Evolutionary conservation across 106 monocot genomes (phyloP).

Genomic region (Apostasia ramifera): DNA sequence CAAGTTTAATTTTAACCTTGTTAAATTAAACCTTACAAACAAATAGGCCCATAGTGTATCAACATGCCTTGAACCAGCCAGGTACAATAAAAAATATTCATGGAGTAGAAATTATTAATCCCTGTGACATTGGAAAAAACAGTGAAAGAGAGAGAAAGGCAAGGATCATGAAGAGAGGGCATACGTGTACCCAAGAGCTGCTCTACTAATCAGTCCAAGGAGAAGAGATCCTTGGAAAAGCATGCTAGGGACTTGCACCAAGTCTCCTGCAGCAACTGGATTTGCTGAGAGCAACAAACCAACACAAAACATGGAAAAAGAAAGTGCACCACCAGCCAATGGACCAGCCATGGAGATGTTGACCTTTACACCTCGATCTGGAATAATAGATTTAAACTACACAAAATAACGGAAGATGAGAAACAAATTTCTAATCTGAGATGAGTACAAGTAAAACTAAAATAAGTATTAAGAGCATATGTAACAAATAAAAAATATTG

Average conservation of each 20-base stretch:
- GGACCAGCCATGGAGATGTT: conserved; percentile 91
- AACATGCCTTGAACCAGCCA: too few species aligned
- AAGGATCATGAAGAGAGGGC: conserved; percentile 12
- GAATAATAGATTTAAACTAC: conserved; percentile 97
- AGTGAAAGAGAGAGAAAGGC: not conserved
- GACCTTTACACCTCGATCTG: conserved; percentile 71
- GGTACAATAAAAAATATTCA: too few species aligned
- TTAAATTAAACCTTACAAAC: too few species aligned
- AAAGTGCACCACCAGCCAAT: conserved; percentile 83
- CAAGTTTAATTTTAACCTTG: too few species aligned
- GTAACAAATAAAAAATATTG: too few species aligned
- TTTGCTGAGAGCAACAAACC: conserved; percentile 78
- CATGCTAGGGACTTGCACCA: conserved; percentile 84
- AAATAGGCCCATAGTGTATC: too few species aligned
- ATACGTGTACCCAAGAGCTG: conserved; percentile 87
- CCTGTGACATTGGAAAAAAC: not conserved
- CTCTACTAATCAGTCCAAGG: conserved; percentile 93
- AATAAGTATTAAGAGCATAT: too few species aligned
- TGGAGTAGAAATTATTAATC: too few species aligned
- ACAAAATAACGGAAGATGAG: conserved; percentile 7
- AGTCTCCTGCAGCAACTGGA: conserved; percentile 53
- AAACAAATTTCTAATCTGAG: not conserved
- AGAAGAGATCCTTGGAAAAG: conserved; percentile 93
- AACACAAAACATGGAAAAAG: conserved; percentile 90
- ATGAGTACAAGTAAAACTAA: not conserved